phyloP scores from a whole-genome alignment of 2,329 filamentous ascomycete genomes.

The Aspergillus pseudonomiae region DNA sequence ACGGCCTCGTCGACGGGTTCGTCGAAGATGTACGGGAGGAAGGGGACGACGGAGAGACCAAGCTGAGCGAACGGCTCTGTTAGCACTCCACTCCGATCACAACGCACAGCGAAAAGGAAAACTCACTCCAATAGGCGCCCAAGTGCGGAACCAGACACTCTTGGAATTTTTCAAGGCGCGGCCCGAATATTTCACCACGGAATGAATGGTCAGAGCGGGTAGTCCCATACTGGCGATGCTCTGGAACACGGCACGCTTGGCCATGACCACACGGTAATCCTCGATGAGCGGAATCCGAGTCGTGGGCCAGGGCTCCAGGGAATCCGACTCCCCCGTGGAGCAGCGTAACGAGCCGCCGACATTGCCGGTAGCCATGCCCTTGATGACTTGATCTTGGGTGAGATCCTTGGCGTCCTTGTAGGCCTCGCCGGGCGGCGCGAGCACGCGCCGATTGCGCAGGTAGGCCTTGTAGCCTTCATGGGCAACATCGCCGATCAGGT shows the following conservation, averaged over 20 bases:
- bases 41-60: slow-evolving; percentile 74
- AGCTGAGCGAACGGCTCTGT: slow-evolving; percentile 46
- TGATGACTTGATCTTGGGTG: slow-evolving; percentile 33
- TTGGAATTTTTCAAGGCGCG: slow-evolving; percentile 80
- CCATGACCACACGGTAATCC: slow-evolving; percentile 89
- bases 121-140: slow-evolving; percentile 87
- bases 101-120: neutral
- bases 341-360: slow-evolving; percentile 22
- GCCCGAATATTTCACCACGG: slow-evolving; percentile 86
- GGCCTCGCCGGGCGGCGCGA: slow-evolving; percentile 67
- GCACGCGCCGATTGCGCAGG: slow-evolving; percentile 74
- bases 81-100: neutral
- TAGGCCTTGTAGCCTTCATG: slow-evolving; percentile 97
- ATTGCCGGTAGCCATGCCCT: slow-evolving; percentile 42
- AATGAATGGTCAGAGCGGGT: slow-evolving; percentile 92
- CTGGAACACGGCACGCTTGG: slow-evolving; percentile 88
- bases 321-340: slow-evolving; percentile 22
- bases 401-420: slow-evolving; percentile 44
- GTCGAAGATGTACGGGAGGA: slow-evolving; percentile 83
- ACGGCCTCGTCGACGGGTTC: slow-evolving; percentile 90
- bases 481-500: slow-evolving; percentile 84
- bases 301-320: slow-evolving; percentile 42
- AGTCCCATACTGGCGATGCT: slow-evolving; percentile 89
- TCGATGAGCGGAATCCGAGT: slow-evolving; percentile 71
- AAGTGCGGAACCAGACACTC: slow-evolving; percentile 75